phyloP scores from a whole-genome alignment of 2,329 filamentous ascomycete species.

The Tolypocladium sp. region DNA sequence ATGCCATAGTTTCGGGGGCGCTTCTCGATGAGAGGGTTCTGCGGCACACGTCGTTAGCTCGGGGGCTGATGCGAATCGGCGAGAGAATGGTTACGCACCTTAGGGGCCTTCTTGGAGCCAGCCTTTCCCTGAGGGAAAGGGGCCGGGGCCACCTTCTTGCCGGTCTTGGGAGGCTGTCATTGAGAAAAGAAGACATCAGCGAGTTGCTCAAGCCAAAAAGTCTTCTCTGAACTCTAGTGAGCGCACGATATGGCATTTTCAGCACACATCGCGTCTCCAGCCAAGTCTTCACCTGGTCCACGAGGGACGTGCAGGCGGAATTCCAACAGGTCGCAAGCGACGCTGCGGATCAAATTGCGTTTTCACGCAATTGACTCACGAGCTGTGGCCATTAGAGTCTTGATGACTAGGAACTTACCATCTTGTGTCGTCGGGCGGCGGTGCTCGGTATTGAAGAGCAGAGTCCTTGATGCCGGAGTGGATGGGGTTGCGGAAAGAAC shows the following conservation, averaged over 20 bases:
- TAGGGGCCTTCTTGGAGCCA: constrained; percentile 84
- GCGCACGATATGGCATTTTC: constrained; percentile 47
- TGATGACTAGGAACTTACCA: constrained; percentile 28
- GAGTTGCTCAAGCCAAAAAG: constrained; percentile 66
- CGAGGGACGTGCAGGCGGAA: constrained; percentile 20
- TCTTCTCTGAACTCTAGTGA: constrained; percentile 95
- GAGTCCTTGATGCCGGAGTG: constrained; percentile 20
- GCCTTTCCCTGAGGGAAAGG: constrained; percentile 95
- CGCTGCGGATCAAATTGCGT: constrained; percentile 23
- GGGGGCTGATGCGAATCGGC: not conserved
- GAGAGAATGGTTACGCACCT: constrained; percentile 57
- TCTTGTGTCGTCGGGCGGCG: constrained; percentile 27
- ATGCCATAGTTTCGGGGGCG: constrained; percentile 96
- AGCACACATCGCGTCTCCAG: constrained; percentile 49
- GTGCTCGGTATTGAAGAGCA: constrained; percentile 26
- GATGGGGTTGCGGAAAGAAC: constrained; percentile 14
- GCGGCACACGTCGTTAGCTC: not conserved
- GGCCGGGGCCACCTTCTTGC: constrained; percentile 97
- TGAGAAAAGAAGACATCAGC: constrained; percentile 99
- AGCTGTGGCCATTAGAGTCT: constrained; percentile 29
- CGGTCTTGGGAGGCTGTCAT: constrained; percentile 99
- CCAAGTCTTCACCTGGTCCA: constrained; percentile 49
- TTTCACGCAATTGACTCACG: constrained; percentile 23
- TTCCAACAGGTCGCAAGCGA: constrained; percentile 23
- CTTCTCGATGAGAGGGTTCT: constrained; percentile 99